Conservation (phyloP, 1,284 basidiomycete species). For the Xanthoconium separans region DNA sequence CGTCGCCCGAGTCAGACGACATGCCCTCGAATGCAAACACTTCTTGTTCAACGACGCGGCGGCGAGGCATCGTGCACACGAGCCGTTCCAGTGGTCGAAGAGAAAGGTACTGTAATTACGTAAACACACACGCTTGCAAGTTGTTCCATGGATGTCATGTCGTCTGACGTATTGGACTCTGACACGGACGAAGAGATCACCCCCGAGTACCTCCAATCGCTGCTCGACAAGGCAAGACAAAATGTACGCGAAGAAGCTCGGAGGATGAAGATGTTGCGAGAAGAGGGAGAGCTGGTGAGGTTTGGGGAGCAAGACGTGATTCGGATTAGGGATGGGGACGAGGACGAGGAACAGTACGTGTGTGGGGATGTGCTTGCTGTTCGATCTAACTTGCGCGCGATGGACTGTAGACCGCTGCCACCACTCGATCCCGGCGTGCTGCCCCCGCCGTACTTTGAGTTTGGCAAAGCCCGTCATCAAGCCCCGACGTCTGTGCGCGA, state of each 20-base stretch:
- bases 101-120: slow-evolving; percentile 17
- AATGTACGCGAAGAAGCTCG: slow-evolving; percentile 41
- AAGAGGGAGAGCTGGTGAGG: slow-evolving; percentile 18
- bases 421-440: slow-evolving; percentile 60
- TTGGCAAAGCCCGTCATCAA: slow-evolving; percentile 43
- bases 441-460: slow-evolving; percentile 59
- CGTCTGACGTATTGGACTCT: slow-evolving; percentile 21
- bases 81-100: too few species aligned
- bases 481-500: slow-evolving; percentile 53
- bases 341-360: slow-evolving; percentile 38
- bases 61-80: slow-evolving; percentile 24
- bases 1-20: slow-evolving; percentile 43
- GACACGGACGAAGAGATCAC: slow-evolving; percentile 46
- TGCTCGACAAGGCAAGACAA: slow-evolving; percentile 59
- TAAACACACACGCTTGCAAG: slow-evolving; percentile 11
- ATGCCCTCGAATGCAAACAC: slow-evolving; percentile 39
- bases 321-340: slow-evolving; percentile 37
- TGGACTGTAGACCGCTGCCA: slow-evolving; percentile 55
- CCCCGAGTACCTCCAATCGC: slow-evolving; percentile 59
- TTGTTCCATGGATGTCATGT: slow-evolving; percentile 14
- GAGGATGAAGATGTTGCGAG: slow-evolving; percentile 23
- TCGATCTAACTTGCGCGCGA: slow-evolving; percentile 6
- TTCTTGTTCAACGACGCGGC: slow-evolving; percentile 54
- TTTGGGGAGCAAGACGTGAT: slow-evolving; percentile 48
- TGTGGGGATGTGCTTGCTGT: neutral